phyloP scores from a whole-genome alignment of 805 yeast genomes.

The Zygosaccharomyces gambellarensis region DNA sequence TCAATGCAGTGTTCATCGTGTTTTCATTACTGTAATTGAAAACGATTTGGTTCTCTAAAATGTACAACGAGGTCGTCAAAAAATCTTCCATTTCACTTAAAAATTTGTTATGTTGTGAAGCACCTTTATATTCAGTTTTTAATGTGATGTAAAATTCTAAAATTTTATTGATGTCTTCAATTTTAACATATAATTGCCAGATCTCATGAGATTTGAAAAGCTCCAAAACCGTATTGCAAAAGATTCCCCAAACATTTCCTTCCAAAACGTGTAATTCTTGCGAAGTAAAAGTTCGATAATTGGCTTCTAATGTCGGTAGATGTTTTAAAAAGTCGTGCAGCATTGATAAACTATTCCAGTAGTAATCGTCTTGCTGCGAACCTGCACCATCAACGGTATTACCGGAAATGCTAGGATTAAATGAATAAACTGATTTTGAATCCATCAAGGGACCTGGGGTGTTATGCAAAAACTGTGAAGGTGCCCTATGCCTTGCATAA shows the following conservation, averaged over 20 bases:
- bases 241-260: slow-evolving; percentile 33
- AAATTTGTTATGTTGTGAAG: slow-evolving; percentile 24
- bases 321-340: slow-evolving; percentile 33
- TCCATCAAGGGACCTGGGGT: slow-evolving; percentile 25
- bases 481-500: slow-evolving; percentile 30
- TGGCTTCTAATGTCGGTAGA: slow-evolving; percentile 30
- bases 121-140: slow-evolving; percentile 26
- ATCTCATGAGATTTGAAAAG: slow-evolving; percentile 28
- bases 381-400: slow-evolving; percentile 19
- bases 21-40: slow-evolving; percentile 32
- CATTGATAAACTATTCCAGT: slow-evolving; percentile 18
- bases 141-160: slow-evolving; percentile 28
- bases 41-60: slow-evolving; percentile 36
- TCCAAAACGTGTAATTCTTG: slow-evolving; percentile 30
- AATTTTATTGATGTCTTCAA: slow-evolving; percentile 27
- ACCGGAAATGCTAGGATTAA: slow-evolving; percentile 20
- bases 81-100: slow-evolving; percentile 30
- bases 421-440: slow-evolving; percentile 27
- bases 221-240: slow-evolving; percentile 27
- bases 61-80: slow-evolving; percentile 36
- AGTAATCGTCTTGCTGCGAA: slow-evolving; percentile 13
- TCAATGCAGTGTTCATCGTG: slow-evolving; percentile 35
- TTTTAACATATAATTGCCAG: slow-evolving; percentile 33
- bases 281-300: slow-evolving; percentile 26
- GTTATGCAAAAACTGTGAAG: slow-evolving; percentile 30